Percentiles rank a stretch among this genome's conserved stretches.
phyloP scores from a whole-genome alignment of 75 land plant genomes.

The Sequoiadendron giganteum region DNA sequence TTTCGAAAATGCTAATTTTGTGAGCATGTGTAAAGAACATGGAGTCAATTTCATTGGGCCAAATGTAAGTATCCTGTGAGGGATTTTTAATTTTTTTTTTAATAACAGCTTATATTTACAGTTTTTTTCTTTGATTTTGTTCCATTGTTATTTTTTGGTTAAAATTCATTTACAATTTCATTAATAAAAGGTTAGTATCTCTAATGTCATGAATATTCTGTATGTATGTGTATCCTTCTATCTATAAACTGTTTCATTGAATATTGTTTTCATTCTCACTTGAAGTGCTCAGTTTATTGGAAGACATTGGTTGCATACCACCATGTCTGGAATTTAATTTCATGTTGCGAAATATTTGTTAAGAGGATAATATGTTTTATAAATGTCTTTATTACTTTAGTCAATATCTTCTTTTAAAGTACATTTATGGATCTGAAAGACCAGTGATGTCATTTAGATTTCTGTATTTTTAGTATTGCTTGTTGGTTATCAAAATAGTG shows the following conservation, averaged over 20 bases:
- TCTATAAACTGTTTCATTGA: not conserved
- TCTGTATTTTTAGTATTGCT: not conserved
- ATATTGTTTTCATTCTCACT: not conserved
- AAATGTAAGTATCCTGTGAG: constrained; percentile 47
- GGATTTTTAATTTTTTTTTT: not conserved
- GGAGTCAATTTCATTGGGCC: constrained; percentile 96
- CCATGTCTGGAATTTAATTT: not conserved
- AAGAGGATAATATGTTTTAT: not conserved
- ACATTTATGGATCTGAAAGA: not conserved
- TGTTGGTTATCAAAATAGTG: not conserved
- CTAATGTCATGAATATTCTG: not conserved
- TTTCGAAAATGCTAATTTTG: constrained; percentile 88
- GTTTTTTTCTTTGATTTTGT: too few species aligned
- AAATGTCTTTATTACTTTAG: not conserved
- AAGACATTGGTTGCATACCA: not conserved
- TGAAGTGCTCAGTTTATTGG: not conserved
- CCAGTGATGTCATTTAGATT: not conserved
- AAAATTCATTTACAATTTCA: not conserved
- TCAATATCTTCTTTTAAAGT: not conserved
- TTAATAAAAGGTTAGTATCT: not conserved
- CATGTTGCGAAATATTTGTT: not conserved
- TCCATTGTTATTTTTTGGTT: not conserved
- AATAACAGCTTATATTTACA: not conserved
- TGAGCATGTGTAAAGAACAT: constrained; percentile 89
- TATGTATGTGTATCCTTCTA: not conserved